Conservation (phyloP, 1,284 basidiomycete species). For the Microbotryum saponariae region DNA sequence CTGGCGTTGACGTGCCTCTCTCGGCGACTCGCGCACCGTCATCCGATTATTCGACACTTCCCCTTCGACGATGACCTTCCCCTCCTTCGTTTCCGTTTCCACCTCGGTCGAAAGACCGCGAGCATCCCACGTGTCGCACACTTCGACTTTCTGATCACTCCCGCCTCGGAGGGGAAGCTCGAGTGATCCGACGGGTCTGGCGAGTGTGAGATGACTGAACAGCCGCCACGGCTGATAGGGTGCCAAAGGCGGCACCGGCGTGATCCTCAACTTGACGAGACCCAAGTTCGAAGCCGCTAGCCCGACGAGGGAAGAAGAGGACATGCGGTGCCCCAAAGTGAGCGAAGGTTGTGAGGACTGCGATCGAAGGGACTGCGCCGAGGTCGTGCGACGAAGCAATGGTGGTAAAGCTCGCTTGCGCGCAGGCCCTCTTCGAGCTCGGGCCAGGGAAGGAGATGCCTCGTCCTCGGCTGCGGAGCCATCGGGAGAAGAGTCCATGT, state of each 20-base stretch:
- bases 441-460: too few relatives aligned
- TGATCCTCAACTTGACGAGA: too few relatives aligned
- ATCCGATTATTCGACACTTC: background rate
- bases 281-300: too few relatives aligned
- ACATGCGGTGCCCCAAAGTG: conserved; percentile 4
- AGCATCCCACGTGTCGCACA: conserved; percentile 1
- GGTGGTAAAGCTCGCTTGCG: background rate
- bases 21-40: background rate
- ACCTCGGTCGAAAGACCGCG: background rate
- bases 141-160: background rate
- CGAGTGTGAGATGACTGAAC: too few relatives aligned
- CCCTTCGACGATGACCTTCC: background rate
- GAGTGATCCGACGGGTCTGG: background rate
- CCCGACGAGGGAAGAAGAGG: background rate
- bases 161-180: background rate
- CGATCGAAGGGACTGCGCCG: background rate
- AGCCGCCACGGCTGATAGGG: too few relatives aligned
- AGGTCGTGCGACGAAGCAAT: background rate
- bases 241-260: too few relatives aligned
- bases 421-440: too few relatives aligned
- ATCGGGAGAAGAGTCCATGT: too few relatives aligned
- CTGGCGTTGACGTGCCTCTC: too few relatives aligned
- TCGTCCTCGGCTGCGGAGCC: too few relatives aligned
- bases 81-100: background rate
- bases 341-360: background rate